phyloP scores from a whole-genome alignment of 305 asterid species.

The Solanum hybrid region DNA sequence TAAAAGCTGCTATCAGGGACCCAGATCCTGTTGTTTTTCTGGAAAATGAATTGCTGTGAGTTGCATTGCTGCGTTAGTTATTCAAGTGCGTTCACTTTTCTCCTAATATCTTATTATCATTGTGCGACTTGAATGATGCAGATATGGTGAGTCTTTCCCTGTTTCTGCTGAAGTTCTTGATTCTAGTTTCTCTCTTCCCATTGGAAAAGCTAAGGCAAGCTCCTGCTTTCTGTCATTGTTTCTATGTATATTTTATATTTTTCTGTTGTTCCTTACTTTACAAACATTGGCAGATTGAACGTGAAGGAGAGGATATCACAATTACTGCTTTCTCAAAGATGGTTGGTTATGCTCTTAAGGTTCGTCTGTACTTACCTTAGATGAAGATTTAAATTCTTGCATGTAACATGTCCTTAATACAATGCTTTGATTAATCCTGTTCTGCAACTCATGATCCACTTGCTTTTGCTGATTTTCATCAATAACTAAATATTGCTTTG shows the following conservation, averaged over 20 bases:
- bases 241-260: background rate
- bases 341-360: constrained; percentile 96
- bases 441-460: background rate
- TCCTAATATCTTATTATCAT: background rate
- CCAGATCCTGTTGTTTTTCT: constrained; percentile 97
- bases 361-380: constrained; percentile 17
- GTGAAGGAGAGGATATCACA: constrained; percentile 77
- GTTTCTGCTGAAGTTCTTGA: constrained; percentile 76
- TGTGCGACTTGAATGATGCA: constrained; percentile 11
- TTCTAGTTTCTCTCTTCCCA: constrained; percentile 83
- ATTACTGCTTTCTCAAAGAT: constrained; percentile 77
- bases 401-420: background rate
- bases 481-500: background rate
- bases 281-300: constrained; percentile 51
- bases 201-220: constrained; percentile 90
- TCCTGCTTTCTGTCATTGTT: background rate
- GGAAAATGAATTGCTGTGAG: constrained; percentile 88
- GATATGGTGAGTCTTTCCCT: constrained; percentile 93
- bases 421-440: background rate
- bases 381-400: background rate
- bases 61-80: background rate
- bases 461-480: background rate
- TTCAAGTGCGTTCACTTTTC: background rate
- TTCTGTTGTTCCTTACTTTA: constrained; percentile 1
- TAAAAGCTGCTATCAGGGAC: constrained; percentile 96